Evolutionary conservation across 495 filamentous ascomycete species (phyloP).

Genomic region (Coniosporium apollinis): DNA sequence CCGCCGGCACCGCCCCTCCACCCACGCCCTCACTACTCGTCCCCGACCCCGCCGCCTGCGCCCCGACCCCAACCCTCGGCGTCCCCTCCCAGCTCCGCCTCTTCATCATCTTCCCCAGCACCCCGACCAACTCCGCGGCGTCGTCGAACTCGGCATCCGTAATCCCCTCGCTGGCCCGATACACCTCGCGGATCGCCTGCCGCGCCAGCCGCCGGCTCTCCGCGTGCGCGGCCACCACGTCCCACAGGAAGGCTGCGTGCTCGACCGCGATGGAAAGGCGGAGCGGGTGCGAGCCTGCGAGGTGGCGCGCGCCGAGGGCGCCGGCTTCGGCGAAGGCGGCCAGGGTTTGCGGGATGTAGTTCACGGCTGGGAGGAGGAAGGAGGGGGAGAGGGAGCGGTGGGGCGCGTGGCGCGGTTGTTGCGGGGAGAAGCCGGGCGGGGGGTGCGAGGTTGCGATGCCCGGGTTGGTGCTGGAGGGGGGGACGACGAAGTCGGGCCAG

Average conservation of each 20-base stretch:
- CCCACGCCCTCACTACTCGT: too few species aligned
- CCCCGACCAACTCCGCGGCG: conserved; percentile 30
- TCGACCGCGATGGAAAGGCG: conserved; percentile 84
- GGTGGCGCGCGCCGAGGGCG: conserved; percentile 49
- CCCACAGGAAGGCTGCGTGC: conserved; percentile 87
- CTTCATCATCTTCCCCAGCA: conserved; percentile 29
- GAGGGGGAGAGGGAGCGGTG: conserved; percentile 40
- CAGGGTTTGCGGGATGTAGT: conserved; percentile 71
- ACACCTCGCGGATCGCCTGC: conserved; percentile 75
- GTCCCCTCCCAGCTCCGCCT: conserved; percentile 19
- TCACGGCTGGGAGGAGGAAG: conserved; percentile 61
- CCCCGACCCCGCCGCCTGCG: too few species aligned
- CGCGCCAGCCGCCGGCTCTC: conserved; percentile 60
- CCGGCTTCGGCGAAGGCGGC: conserved; percentile 66
- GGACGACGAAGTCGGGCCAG: conserved; percentile 18
- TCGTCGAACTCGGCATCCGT: conserved; percentile 56
- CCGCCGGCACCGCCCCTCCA: too few species aligned
- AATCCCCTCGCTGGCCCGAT: conserved; percentile 78
- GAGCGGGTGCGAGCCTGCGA: conserved; percentile 80
- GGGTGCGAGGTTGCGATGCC: too few species aligned
- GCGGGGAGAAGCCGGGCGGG: conserved; percentile 31
- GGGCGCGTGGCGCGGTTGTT: conserved; percentile 31
- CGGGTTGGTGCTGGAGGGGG: conserved; percentile 10
- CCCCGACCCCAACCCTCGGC: conserved; percentile 7
- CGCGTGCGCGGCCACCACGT: conserved; percentile 71